Evolutionary conservation across 2,329 filamentous ascomycete genomes (phyloP), one percentile per base, ranked within the genome.

Genomic region (Periconia digitata): DNA sequence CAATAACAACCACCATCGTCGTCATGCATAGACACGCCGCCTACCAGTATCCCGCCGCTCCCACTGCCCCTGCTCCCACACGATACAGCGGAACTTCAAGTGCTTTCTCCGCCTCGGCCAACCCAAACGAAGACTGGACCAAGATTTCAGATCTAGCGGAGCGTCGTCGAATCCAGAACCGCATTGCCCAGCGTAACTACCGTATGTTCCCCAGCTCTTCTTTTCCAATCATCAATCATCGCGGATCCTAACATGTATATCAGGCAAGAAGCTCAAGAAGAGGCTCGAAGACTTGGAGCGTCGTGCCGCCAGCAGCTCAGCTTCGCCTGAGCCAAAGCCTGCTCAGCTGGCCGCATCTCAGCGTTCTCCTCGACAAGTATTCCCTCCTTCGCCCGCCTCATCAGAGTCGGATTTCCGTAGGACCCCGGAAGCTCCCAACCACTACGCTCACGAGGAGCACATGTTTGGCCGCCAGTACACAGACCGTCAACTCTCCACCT

Each of bases 61-160:
- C 69, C 59, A 53, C 72, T 52, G 56, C 69, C 69, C 65, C 69
- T 62, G 61, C 72, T 54, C 66, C 74, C 50, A 79, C 85, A 43
- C 84, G 87, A 71, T 86, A 90, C 67, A 86, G 87, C 63, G 86
- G 86, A 70, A 95, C 89, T 53, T 96, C 90, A 77, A 96, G 90
- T 75, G 92, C 92, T 62, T 96, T 95, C 79, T 95, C 90, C 75
- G 88, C 87, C 64, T 95, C 90, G 56, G 92, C 92, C 63, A 95
- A 95, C 72, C 89, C 92, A 46, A 92, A 96, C 68, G 92, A 97
- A 76, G 92, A 97, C 77, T 97, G 92, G 92, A 96, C 92, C 69
- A 95, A 96, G 84, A 96, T 97, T 71, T 95, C 92, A 49, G 92
- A 97, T 73, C 85, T 97, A 51, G 92, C 92, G 43, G 92, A 97